phyloP scores from a whole-genome alignment of 306 rosid genomes.

The Quercus bicolor region DNA sequence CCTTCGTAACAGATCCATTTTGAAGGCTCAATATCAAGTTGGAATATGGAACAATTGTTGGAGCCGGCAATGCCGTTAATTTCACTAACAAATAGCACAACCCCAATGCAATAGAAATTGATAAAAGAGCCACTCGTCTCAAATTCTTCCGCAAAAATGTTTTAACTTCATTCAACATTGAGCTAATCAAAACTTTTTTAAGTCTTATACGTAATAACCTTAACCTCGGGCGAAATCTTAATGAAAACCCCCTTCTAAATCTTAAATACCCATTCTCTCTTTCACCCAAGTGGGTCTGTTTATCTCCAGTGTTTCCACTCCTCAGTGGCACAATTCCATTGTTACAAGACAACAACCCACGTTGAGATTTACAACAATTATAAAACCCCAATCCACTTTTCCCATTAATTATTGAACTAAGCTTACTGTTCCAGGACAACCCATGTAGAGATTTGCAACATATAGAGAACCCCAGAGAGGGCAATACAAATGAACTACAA shows the following conservation, averaged over 20 bases:
- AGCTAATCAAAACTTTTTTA: constrained; percentile 50
- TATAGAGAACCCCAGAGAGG: constrained; percentile 32
- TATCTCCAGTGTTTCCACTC: constrained; percentile 44
- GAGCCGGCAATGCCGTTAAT: constrained; percentile 59
- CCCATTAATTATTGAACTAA: constrained; percentile 22
- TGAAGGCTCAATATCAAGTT: constrained; percentile 63
- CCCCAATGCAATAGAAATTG: constrained; percentile 56
- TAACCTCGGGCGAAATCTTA: constrained; percentile 80
- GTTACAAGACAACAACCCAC: constrained; percentile 38
- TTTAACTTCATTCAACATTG: constrained; percentile 47
- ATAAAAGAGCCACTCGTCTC: constrained; percentile 50
- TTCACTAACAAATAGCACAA: constrained; percentile 65
- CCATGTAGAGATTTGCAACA: constrained; percentile 33
- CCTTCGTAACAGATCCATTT: constrained; percentile 56
- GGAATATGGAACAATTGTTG: constrained; percentile 78
- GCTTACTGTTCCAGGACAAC: constrained; percentile 31
- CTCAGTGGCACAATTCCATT: constrained; percentile 41
- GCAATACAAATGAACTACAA: constrained; percentile 30
- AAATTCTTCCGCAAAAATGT: constrained; percentile 56
- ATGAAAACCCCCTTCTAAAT: constrained; percentile 58
- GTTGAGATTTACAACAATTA: constrained; percentile 36
- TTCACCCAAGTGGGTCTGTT: constrained; percentile 40
- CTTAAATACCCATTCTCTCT: constrained; percentile 34
- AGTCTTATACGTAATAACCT: constrained; percentile 56
- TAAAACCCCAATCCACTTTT: constrained; percentile 38